These are phyloP conservation scores for Oryza punctata DNA, from an alignment of 176 grass and related monocot genomes.

Conservation along the genomic window DNA sequence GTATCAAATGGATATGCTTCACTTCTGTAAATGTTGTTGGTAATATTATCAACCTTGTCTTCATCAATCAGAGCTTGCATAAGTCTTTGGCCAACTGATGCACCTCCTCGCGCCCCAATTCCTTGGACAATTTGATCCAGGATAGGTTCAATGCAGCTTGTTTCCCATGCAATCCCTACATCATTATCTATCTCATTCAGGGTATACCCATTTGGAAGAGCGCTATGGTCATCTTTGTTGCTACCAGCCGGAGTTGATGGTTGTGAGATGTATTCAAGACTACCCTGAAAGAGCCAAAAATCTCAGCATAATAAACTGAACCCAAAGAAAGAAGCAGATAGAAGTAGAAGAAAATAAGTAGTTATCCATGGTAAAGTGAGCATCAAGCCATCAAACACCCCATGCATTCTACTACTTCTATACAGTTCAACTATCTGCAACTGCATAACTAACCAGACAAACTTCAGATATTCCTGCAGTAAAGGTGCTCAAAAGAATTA, in stretches of 20 bases:
- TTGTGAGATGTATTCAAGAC: constrained; percentile 68
- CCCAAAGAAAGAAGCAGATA: neutral
- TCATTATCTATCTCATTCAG: constrained; percentile 54
- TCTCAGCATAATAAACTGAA: constrained; percentile 12
- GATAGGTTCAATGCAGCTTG: constrained; percentile 68
- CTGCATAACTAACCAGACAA: neutral
- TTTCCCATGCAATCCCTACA: constrained; percentile 49
- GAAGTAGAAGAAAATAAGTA: neutral
- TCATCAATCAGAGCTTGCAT: constrained; percentile 77
- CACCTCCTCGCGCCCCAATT: constrained; percentile 42
- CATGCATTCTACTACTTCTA: constrained; percentile 21
- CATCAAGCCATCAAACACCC: neutral
- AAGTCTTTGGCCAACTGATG: constrained; percentile 73
- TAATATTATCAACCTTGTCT: constrained; percentile 61
- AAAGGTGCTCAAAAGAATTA: constrained; percentile 15
- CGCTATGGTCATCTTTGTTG: constrained; percentile 51
- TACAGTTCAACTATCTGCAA: constrained; percentile 17
- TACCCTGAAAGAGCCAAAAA: constrained; percentile 45
- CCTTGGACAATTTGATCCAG: constrained; percentile 66
- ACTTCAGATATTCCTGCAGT: constrained; percentile 24
- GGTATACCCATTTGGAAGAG: constrained; percentile 51
- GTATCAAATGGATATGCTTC: constrained; percentile 53
- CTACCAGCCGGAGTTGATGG: constrained; percentile 58
- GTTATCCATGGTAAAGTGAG: neutral
- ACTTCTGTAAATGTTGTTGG: constrained; percentile 41